Conservation (phyloP, 208 protist genomes). For the Kentomonas sorsogonicus region DNA sequence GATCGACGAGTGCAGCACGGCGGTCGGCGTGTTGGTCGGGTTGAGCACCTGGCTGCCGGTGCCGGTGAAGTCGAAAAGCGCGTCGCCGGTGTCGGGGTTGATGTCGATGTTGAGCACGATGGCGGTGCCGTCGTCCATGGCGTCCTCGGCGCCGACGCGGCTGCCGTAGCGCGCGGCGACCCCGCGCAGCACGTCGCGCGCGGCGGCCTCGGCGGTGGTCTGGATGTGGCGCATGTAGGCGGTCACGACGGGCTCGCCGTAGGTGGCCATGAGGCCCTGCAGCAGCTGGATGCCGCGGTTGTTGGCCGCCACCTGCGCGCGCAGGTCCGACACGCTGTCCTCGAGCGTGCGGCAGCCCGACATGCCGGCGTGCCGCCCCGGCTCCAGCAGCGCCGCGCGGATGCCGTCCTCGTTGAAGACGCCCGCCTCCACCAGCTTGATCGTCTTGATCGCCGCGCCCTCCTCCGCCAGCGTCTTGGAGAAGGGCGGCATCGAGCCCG, state of each 20-base stretch:
- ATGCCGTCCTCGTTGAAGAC: constrained; percentile 89
- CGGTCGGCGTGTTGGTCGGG: constrained; percentile 90
- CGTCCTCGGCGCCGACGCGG: constrained; percentile 54
- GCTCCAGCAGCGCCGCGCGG: constrained; percentile 60
- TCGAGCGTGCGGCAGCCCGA: constrained; percentile 75
- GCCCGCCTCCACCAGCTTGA: constrained; percentile 87
- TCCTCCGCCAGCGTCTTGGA: constrained; percentile 90
- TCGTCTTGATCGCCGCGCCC: constrained; percentile 88
- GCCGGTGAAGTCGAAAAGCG: constrained; percentile 92
- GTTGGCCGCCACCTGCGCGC: constrained; percentile 92
- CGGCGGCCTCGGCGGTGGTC: constrained; percentile 85
- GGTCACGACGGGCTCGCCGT: constrained; percentile 82
- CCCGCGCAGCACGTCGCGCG: constrained; percentile 81
- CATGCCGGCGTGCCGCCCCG: constrained; percentile 59
- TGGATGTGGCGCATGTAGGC: constrained; percentile 95
- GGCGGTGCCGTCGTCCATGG: constrained; percentile 94
- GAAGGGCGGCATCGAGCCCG: constrained; percentile 94
- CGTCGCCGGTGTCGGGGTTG: constrained; percentile 49
- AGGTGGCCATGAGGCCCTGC: constrained; percentile 81
- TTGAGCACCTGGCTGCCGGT: constrained; percentile 86
- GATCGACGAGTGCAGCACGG: constrained; percentile 88
- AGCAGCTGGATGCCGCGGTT: constrained; percentile 89
- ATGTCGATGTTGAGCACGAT: constrained; percentile 84
- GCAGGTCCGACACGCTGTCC: constrained; percentile 92
- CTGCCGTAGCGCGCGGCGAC: constrained; percentile 34